These are phyloP conservation scores for Taphrina pruni DNA, from an alignment of 1,139 yeast species.

Conservation along the genomic window DNA sequence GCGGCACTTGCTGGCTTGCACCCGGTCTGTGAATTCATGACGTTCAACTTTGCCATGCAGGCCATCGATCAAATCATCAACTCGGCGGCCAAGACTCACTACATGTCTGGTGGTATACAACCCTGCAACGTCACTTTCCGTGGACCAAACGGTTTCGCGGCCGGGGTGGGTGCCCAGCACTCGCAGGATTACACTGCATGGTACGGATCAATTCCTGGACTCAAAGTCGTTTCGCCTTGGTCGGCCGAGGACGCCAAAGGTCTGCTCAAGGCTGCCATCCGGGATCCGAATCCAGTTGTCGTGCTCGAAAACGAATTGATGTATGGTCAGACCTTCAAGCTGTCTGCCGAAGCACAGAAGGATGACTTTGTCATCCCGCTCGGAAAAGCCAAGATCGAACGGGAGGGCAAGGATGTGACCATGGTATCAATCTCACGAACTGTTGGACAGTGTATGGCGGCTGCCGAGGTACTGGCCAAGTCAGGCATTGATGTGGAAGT, in stretches of 20 bases:
- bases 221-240: conserved; percentile 94
- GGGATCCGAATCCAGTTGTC: conserved; percentile 98
- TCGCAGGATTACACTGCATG: conserved; percentile 97
- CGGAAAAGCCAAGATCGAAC: conserved; percentile 94
- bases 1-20: conserved; percentile 96
- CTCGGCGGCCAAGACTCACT: conserved; percentile 97
- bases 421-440: conserved; percentile 91
- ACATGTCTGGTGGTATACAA: conserved; percentile 99
- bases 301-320: conserved; percentile 94
- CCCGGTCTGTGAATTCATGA: conserved; percentile 98
- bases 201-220: conserved; percentile 98
- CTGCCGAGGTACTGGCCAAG: conserved; percentile 84
- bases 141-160: conserved; percentile 99
- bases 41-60: conserved; percentile 98
- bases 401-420: conserved; percentile 87
- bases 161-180: conserved; percentile 99
- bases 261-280: conserved; percentile 89
- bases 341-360: conserved; percentile 85
- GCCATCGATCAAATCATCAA: conserved; percentile 97
- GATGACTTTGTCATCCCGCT: conserved; percentile 90
- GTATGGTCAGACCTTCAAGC: conserved; percentile 89
- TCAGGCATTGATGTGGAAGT: conserved; percentile 93
- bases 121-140: conserved; percentile 96
- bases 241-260: conserved; percentile 97
- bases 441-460: conserved; percentile 81